Base-by-base conservation (phyloP, 2,329 filamentous ascomycete genomes). In the Aspergillus nomiae region DNA sequence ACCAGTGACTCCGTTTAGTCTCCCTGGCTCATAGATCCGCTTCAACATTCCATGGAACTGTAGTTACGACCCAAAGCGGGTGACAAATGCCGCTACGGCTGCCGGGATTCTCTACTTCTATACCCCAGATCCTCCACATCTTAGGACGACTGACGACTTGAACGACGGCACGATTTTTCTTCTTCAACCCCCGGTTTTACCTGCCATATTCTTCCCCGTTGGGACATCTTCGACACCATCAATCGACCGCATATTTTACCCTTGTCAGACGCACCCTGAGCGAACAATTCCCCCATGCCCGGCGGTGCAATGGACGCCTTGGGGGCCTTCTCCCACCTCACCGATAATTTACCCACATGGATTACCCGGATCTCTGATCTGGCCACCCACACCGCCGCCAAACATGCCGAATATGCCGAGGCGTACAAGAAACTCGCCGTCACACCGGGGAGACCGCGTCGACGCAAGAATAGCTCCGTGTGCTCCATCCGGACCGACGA, bases 291-390 rank as follows among this genome's bases (percentile, higher is more conserved):
- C 26, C 32, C 43, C 56, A 67, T 67, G 61, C 45, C 65, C 53
- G 59, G 48, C 43, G 55, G 62, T 43, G 53, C 71, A 21, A 78
- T 80, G 73, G 80, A 82, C 70, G 76, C 81, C 45, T 68, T 81
- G 53, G 75, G 77, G 59, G 81, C 80, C 62, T 83, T 83, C 67
- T 70, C 77, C 66, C 74, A 78, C 65, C 74, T 83, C 10, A 69
- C 75, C 51, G 78, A 82, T 57, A 81, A 78, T 61, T 61, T 82
- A 19, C 81, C 81, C 16, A 58, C 70, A n/a, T 83, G 81, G 81
- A 76, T 81, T 51, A 69, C 67, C 46, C 76, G 74, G 58, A 67
- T 83, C 45, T 76, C 81, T 24, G 76, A 80, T 9, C 72, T 83
- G n/a, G 73, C 77, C 32, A 63, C 69, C 8, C 75, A 82, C 65